A percentile compares a stretch with the other conserved stretches of the same genome.
These are phyloP conservation scores for Solanum tarapatanum DNA, from an alignment of 257 asterid species.

Conservation along the genomic window DNA sequence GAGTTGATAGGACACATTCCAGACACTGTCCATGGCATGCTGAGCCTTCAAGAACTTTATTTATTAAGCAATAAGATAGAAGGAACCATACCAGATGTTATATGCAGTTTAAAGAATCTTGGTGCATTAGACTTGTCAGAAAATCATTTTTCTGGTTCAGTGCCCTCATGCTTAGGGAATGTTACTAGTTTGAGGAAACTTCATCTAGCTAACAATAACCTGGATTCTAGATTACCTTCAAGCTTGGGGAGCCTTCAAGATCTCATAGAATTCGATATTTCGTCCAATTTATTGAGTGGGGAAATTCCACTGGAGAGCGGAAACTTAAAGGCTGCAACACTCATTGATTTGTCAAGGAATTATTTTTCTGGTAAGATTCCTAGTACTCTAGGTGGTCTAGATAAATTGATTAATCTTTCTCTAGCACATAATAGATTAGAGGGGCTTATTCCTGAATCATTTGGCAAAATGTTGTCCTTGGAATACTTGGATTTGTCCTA, in stretches of 20 bases:
- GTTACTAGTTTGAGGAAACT: neutral
- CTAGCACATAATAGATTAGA: neutral
- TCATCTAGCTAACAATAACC: neutral
- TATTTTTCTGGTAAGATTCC: neutral
- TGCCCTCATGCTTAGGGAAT: neutral
- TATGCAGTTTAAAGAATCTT: neutral
- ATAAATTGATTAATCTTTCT: neutral
- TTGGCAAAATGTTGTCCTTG: neutral
- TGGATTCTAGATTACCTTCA: neutral
- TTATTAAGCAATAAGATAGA: neutral
- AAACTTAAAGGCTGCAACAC: neutral
- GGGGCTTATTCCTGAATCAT: neutral
- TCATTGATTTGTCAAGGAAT: neutral
- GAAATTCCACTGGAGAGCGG: neutral
- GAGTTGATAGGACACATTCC: neutral
- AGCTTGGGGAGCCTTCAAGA: neutral
- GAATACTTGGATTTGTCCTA: neutral
- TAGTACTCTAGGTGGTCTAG: neutral
- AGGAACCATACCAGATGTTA: neutral
- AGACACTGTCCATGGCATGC: neutral
- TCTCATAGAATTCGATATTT: neutral
- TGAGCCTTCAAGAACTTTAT: neutral
- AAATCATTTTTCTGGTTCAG: neutral
- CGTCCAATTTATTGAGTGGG: neutral
- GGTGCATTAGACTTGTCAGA: neutral